These are phyloP conservation scores for Peniophora sp. DNA, from an alignment of 1,284 basidiomycete species.

Conservation along the genomic window DNA sequence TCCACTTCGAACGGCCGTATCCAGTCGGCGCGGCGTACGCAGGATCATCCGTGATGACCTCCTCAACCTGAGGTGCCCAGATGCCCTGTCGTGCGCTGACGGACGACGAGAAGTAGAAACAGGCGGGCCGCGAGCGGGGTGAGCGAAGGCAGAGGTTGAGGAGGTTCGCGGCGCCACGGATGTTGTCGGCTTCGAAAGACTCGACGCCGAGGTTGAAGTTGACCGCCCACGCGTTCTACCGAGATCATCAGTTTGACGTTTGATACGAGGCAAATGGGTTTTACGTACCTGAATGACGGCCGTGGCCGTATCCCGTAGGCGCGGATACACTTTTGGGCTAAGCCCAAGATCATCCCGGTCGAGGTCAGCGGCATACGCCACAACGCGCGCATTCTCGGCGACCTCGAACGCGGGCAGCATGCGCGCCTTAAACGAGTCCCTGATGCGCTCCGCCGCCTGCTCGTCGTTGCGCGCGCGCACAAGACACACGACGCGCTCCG, in stretches of 20 bases:
- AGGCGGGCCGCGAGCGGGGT: constrained; percentile 23
- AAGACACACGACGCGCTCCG: constrained; percentile 42
- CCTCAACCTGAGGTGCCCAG: constrained; percentile 12
- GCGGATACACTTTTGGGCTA: constrained; percentile 11
- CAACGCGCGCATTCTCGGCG: constrained; percentile 19
- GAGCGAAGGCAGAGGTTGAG: constrained; percentile 43
- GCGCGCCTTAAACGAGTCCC: constrained; percentile 24
- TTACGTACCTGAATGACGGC: constrained; percentile 39
- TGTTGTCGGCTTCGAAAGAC: constrained; percentile 39
- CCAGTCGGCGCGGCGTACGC: constrained; percentile 37
- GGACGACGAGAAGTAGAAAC: constrained; percentile 12
- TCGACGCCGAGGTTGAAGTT: constrained; percentile 37
- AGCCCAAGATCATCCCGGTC: constrained; percentile 34
- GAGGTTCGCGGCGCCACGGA: constrained; percentile 45
- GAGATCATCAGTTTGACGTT: background rate
- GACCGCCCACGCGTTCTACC: constrained; percentile 39
- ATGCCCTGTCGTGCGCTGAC: too few relatives aligned
- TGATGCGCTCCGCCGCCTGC: constrained; percentile 28
- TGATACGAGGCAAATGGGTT: background rate
- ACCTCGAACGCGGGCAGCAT: constrained; percentile 8
- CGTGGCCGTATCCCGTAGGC: constrained; percentile 28
- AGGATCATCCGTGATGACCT: constrained; percentile 29
- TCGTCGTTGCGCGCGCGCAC: constrained; percentile 36
- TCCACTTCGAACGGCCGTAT: constrained; percentile 56
- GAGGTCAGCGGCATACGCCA: constrained; percentile 36